These are phyloP conservation scores for Ammopiptanthus mongolicus DNA, from an alignment of 306 rosid species.

Conservation along the genomic window DNA sequence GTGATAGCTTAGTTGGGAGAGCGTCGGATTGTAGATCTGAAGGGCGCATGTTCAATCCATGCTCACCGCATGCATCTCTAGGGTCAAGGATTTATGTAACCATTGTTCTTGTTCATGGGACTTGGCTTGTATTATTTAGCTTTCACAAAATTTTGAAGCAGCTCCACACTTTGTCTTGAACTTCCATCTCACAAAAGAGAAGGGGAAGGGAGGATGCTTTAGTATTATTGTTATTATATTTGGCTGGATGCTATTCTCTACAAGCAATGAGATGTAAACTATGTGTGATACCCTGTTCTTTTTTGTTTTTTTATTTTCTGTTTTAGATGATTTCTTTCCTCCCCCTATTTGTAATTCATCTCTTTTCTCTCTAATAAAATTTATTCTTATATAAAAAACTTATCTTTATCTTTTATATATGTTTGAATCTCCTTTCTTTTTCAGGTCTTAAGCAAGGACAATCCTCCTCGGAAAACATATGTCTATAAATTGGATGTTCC, in stretches of 20 bases:
- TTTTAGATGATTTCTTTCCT: neutral
- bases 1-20: conserved; percentile 85
- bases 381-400: neutral
- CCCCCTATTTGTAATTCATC: neutral
- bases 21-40: conserved; percentile 65
- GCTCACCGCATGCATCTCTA: conserved; percentile 52
- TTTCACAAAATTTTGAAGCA: neutral
- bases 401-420: neutral
- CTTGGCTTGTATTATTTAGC: conserved; percentile 3
- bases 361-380: neutral
- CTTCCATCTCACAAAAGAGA: conserved; percentile 9
- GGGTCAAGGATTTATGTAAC: conserved; percentile 29
- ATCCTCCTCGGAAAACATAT: conserved; percentile 76
- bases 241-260: neutral
- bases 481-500: conserved; percentile 72
- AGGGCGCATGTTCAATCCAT: conserved; percentile 72
- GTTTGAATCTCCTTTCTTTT: conserved; percentile 30
- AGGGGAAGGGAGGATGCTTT: neutral
- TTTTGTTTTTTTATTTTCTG: neutral
- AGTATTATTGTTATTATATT: neutral
- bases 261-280: neutral
- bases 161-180: neutral
- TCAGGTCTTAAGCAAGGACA: conserved; percentile 90
- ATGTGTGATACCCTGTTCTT: neutral
- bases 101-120: neutral